These are phyloP conservation scores for Candida lessepsii DNA, from an alignment of 805 yeast species.

Conservation along the genomic window DNA sequence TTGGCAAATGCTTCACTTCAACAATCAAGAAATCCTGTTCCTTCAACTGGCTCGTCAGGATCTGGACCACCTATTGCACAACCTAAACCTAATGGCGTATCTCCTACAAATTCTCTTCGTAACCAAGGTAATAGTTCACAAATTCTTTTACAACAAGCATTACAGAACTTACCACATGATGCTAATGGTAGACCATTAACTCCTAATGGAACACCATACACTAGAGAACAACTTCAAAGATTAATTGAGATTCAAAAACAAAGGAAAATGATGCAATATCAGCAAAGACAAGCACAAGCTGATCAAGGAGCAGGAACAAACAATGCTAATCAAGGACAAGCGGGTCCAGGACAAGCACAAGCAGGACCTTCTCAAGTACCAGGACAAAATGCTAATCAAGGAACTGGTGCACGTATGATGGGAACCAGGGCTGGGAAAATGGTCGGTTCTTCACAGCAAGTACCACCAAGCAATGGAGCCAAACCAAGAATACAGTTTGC, in stretches of 20 bases:
- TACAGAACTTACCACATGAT: constrained; percentile 11
- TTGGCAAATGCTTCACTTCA: neutral
- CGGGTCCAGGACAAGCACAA: neutral
- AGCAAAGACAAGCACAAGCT: constrained; percentile 25
- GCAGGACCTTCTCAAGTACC: neutral
- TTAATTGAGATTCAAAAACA: constrained; percentile 53
- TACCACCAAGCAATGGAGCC: constrained; percentile 17
- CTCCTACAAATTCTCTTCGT: constrained; percentile 5
- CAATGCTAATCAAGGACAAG: neutral
- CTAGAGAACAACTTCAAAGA: constrained; percentile 61
- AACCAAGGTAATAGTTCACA: constrained; percentile 6
- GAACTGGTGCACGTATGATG: constrained; percentile 13
- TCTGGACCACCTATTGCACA: constrained; percentile 1
- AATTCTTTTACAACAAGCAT: constrained; percentile 6
- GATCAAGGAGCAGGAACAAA: neutral
- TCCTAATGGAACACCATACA: constrained; percentile 57
- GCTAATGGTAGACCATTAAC: constrained; percentile 34
- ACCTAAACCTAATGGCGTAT: constrained; percentile 8
- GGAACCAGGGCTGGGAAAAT: constrained; percentile 15
- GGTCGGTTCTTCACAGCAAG: constrained; percentile 14
- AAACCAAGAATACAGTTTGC: constrained; percentile 46
- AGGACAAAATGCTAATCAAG: neutral
- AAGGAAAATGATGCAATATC: constrained; percentile 46
- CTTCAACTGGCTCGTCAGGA: neutral
- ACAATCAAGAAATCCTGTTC: neutral